Evolutionary conservation across 2,329 filamentous ascomycete genomes (phyloP).

Genomic region (Penicillium glabrum): DNA sequence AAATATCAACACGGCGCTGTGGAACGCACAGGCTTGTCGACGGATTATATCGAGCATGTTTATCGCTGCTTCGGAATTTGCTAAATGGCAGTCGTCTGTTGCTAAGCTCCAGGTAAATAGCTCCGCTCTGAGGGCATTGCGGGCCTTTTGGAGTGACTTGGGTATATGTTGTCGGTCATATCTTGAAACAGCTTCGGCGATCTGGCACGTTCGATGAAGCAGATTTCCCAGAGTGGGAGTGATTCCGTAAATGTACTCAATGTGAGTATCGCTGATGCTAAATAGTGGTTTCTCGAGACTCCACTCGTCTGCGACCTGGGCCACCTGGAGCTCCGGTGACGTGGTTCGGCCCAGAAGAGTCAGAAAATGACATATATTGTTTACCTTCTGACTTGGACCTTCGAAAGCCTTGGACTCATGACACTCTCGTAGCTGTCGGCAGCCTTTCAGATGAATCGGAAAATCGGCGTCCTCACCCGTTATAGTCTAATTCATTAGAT

Average conservation of each 20-base stretch:
- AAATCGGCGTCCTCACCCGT: constrained; percentile 22
- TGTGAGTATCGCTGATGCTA: constrained; percentile 1
- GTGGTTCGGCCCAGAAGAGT: constrained; percentile 18
- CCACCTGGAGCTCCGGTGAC: constrained; percentile 7
- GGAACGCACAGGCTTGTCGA: constrained; percentile 17
- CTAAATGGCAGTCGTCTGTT: constrained; percentile 2
- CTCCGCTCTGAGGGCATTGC: neutral
- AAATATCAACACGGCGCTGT: constrained; percentile 14
- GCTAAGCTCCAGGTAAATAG: constrained; percentile 3
- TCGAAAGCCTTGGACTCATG: neutral
- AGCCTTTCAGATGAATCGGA: constrained; percentile 19
- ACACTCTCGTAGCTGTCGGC: constrained; percentile 7
- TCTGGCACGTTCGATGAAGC: constrained; percentile 16
- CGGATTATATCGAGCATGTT: constrained; percentile 11
- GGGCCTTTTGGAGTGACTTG: neutral
- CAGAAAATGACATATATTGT: constrained; percentile 20
- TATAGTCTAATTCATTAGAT: constrained; percentile 5
- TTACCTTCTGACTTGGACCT: constrained; percentile 13
- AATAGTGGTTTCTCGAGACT: constrained; percentile 3
- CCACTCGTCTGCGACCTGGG: neutral
- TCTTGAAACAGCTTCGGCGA: constrained; percentile 4
- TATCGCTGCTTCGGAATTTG: neutral
- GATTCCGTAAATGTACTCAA: constrained; percentile 23
- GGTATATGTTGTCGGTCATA: neutral
- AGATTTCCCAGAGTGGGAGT: constrained; percentile 17